phyloP scores from a whole-genome alignment of 1,139 yeast genomes.

The Candida labiduridarum region DNA sequence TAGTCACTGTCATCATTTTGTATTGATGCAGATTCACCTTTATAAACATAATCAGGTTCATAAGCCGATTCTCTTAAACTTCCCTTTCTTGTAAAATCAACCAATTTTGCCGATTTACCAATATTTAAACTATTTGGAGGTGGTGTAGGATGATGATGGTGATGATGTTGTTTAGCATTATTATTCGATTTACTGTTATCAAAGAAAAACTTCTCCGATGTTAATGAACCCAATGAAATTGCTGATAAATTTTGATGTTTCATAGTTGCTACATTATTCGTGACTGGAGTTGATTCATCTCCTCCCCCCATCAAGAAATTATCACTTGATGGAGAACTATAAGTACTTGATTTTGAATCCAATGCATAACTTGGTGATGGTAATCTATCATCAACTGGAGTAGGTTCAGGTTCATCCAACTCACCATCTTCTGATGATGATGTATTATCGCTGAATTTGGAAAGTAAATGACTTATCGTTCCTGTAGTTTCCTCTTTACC shows the following conservation, averaged over 20 bases:
- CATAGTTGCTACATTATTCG: slow-evolving; percentile 13
- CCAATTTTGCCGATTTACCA: slow-evolving; percentile 44
- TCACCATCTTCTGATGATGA: slow-evolving; percentile 8
- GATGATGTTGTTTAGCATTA: slow-evolving; percentile 17
- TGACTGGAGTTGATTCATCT: slow-evolving; percentile 12
- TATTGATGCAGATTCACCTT: slow-evolving; percentile 41
- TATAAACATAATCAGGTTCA: slow-evolving; percentile 28
- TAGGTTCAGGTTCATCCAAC: slow-evolving; percentile 2
- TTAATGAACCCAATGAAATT: slow-evolving; percentile 20
- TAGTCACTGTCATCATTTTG: slow-evolving; percentile 39
- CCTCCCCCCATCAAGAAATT: slow-evolving; percentile 14
- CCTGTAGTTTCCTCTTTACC: slow-evolving; percentile 19
- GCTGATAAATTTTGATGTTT: slow-evolving; percentile 21
- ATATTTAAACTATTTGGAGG: slow-evolving; percentile 3
- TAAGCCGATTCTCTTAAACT: slow-evolving; percentile 45
- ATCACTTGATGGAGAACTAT: slow-evolving; percentile 20
- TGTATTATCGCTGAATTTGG: slow-evolving; percentile 21
- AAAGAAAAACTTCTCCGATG: slow-evolving; percentile 15
- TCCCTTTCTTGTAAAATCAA: slow-evolving; percentile 54
- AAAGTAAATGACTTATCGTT: slow-evolving; percentile 26
- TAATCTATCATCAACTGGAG: slow-evolving; percentile 1
- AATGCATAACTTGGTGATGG: slow-evolving; percentile 11
- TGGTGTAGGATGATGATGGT: slow-evolving; percentile 12
- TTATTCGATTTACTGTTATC: slow-evolving; percentile 14
- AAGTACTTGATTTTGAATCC: slow-evolving; percentile 22